These are phyloP conservation scores for Microdochium bolleyi DNA, from an alignment of 2,329 filamentous ascomycete species.

Conservation along the genomic window DNA sequence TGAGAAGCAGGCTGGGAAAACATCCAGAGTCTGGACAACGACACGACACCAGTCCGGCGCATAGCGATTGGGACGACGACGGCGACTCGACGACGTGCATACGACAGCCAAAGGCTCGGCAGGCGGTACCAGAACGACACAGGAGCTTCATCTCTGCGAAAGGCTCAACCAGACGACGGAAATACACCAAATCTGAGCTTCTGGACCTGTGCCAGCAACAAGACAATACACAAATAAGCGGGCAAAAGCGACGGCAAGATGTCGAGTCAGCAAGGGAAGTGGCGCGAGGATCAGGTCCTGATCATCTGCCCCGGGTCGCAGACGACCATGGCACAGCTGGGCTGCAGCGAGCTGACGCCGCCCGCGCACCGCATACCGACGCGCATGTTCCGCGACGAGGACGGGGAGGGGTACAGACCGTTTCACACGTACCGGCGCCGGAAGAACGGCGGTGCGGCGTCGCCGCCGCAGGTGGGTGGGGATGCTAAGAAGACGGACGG, in stretches of 20 bases:
- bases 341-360: constrained; percentile 83
- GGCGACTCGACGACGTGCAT: too few species aligned
- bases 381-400: constrained; percentile 83
- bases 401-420: constrained; percentile 63
- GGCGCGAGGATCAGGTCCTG: constrained; percentile 57
- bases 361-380: constrained; percentile 81
- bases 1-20: too few species aligned
- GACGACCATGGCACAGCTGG: constrained; percentile 85
- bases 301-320: constrained; percentile 78
- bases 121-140: too few species aligned
- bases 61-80: neutral
- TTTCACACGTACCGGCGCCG: constrained; percentile 66
- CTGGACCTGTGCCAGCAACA: neutral
- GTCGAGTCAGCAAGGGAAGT: constrained; percentile 50
- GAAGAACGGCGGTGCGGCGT: constrained; percentile 25
- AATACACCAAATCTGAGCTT: too few species aligned
- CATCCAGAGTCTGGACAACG: too few species aligned
- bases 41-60: too few species aligned
- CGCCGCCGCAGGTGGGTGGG: neutral
- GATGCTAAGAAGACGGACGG: constrained; percentile 11
- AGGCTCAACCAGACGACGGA: too few species aligned
- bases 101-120: too few species aligned
- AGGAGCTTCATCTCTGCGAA: too few species aligned
- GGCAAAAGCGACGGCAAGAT: constrained; percentile 24
- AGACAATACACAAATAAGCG: constrained; percentile 1